Percentiles rank a stretch among this genome's conserved stretches.
Evolutionary conservation across 2,329 filamentous ascomycete genomes (phyloP).

Genomic region (Stachybotrys echinatus): DNA sequence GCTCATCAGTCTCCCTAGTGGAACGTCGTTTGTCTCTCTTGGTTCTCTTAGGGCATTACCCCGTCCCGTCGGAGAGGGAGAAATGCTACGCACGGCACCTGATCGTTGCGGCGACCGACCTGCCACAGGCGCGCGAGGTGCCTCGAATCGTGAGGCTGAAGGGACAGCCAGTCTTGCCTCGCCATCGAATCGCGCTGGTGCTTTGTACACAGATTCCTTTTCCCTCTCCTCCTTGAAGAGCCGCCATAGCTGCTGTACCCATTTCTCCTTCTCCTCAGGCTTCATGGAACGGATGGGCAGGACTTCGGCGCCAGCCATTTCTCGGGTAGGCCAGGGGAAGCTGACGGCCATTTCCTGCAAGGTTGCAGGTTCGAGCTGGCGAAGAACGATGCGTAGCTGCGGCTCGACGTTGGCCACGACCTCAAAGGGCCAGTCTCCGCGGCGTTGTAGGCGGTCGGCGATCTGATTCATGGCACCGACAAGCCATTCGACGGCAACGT

Average conservation of each 20-base stretch:
- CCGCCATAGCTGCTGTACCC: conserved; percentile 23
- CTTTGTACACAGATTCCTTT: conserved; percentile 4
- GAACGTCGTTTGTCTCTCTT: conserved; percentile 2
- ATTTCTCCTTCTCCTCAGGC: conserved; percentile 27
- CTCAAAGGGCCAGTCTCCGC: conserved; percentile 23
- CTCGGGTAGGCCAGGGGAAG: conserved; percentile 29
- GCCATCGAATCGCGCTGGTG: conserved; percentile 6
- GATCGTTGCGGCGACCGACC: conserved; percentile 2
- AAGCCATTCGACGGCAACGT: conserved; percentile 26
- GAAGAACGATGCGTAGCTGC: conserved; percentile 24
- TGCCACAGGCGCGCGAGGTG: conserved; percentile 6
- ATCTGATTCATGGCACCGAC: conserved; percentile 26
- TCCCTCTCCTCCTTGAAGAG: conserved; percentile 17
- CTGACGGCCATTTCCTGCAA: conserved; percentile 29
- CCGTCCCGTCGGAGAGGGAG: conserved; percentile 4
- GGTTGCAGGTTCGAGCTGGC: conserved; percentile 21
- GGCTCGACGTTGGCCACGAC: conserved; percentile 22
- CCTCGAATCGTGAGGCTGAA: conserved; percentile 11
- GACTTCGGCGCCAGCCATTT: conserved; percentile 28
- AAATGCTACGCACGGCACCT: conserved; percentile 4
- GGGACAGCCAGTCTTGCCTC: conserved; percentile 2
- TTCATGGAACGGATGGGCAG: conserved; percentile 27
- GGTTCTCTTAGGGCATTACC: not conserved
- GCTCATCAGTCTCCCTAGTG: conserved; percentile 9
- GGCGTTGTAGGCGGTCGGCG: conserved; percentile 21